Percentiles rank a stretch among this genome's conserved stretches.
Evolutionary conservation across 768 basidiomycete species (phyloP).

Genomic region (Phanerochaete sordida): DNA sequence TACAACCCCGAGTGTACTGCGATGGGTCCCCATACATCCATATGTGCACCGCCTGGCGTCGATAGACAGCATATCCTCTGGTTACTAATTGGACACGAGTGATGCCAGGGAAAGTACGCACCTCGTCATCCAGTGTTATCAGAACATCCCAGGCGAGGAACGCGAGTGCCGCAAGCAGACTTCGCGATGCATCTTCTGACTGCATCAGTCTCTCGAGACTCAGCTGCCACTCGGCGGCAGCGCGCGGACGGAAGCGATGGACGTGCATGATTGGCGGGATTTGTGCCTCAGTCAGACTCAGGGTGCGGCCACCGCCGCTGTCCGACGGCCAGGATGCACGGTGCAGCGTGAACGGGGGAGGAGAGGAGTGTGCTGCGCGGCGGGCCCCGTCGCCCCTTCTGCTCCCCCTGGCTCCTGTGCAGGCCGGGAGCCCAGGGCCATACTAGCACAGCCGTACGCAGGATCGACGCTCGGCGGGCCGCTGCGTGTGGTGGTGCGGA

Average conservation of each 20-base stretch:
- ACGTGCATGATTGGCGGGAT: background rate
- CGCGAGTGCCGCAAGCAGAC: conserved; percentile 12
- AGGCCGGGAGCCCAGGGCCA: background rate
- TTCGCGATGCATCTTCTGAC: conserved; percentile 5
- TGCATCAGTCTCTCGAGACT: conserved; percentile 5
- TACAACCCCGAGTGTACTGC: background rate
- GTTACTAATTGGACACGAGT: background rate
- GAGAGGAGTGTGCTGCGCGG: background rate
- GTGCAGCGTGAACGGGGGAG: background rate
- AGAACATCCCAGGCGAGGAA: conserved; percentile 13
- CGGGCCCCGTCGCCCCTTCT: background rate
- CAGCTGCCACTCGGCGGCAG: background rate
- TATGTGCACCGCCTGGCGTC: conserved; percentile 6
- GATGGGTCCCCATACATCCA: conserved; percentile 2
- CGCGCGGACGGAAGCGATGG: background rate
- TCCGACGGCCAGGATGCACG: background rate
- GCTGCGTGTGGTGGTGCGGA: background rate
- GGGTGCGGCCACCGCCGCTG: too few relatives aligned
- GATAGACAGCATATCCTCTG: background rate
- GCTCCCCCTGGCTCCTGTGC: background rate
- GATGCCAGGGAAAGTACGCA: background rate
- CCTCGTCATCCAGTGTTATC: conserved; percentile 13
- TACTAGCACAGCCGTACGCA: background rate
- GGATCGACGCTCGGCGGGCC: background rate
- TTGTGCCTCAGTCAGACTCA: background rate